These are phyloP conservation scores for Choiromyces venosus DNA, from an alignment of 495 filamentous ascomycete species.

Conservation along the genomic window DNA sequence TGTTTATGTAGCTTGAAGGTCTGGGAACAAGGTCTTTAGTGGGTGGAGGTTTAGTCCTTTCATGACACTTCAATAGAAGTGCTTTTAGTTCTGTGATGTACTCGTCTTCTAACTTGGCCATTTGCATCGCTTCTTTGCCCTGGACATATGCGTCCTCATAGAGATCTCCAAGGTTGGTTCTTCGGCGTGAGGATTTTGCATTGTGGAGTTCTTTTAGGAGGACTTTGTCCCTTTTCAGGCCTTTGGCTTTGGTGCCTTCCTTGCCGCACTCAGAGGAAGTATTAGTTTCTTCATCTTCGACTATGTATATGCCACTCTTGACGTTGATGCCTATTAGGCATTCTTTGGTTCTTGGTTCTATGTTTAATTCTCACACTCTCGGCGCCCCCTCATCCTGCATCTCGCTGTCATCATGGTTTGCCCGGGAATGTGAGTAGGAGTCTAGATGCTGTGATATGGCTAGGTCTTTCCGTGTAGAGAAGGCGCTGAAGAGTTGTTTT, in stretches of 20 bases:
- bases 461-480: slow-evolving; percentile 15
- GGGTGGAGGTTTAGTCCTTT: slow-evolving; percentile 20
- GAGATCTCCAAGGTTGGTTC: slow-evolving; percentile 4
- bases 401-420: neutral
- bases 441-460: slow-evolving; percentile 28
- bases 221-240: neutral
- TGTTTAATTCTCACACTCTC: neutral
- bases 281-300: slow-evolving; percentile 3
- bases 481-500: too few relatives aligned
- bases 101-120: neutral
- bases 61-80: slow-evolving; percentile 1
- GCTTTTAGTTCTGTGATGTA: slow-evolving; percentile 2
- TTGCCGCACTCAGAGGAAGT: neutral
- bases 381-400: neutral
- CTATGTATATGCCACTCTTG: neutral
- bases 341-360: neutral
- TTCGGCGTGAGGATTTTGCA: neutral
- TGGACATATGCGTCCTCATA: slow-evolving; percentile 18
- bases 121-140: neutral
- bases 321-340: neutral
- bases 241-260: neutral
- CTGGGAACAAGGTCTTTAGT: too few relatives aligned
- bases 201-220: neutral
- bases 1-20: too few relatives aligned
- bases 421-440: slow-evolving; percentile 3